Base-by-base conservation (phyloP, 495 filamentous ascomycete genomes). In the Echria macrotheca region DNA sequence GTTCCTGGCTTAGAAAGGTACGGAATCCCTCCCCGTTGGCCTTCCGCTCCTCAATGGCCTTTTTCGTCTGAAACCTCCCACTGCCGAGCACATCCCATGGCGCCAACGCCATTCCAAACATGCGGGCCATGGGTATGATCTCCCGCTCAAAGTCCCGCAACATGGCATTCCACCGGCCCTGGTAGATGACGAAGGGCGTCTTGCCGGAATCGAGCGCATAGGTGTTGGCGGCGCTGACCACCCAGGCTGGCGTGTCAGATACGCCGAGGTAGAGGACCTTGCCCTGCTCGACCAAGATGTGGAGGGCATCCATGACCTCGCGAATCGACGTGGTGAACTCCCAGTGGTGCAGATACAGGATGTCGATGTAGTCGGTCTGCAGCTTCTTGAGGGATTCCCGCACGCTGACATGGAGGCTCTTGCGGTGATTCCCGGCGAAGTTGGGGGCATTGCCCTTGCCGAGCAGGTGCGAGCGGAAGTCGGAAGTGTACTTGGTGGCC, bases 211-310 rank as follows among this genome's bases (percentile, higher is more conserved):
- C 71, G 9, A 75, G 68, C 0, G 82, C 83, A 55, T 84, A 83
- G 4, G 63, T 67, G 59, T 86, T 86, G 12, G 75, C 76, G 9
- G 73, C 74, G 44, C 64, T 65, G 11, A 84, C 83, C 25, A 85
- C 45, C 81, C 81, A 86, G 12, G 82, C 83, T 0, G 83, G 83
- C 1, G 74, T 76, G 56, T 85, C 78, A 9, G 71, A 78, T 41
- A 84, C 69, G 23, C 81, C 82, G 0, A 85, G 69, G 50, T 85
- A 86, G 44, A 85, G 59, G 7, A 85, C 75, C 55, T 85, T 85
- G 3, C 80, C 80, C n/a, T 70, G 59, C 22, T 65, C 51, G 10
- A 85, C 77, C 19, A 84, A 66, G 36, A 72, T 60, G 56, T 86
- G 73, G 26, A 86, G 69, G 3, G 72, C 64, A 32, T 81, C 66